These are phyloP conservation scores for Cavenderia fasciculata DNA, from an alignment of 78 protist species.

Conservation along the genomic window DNA sequence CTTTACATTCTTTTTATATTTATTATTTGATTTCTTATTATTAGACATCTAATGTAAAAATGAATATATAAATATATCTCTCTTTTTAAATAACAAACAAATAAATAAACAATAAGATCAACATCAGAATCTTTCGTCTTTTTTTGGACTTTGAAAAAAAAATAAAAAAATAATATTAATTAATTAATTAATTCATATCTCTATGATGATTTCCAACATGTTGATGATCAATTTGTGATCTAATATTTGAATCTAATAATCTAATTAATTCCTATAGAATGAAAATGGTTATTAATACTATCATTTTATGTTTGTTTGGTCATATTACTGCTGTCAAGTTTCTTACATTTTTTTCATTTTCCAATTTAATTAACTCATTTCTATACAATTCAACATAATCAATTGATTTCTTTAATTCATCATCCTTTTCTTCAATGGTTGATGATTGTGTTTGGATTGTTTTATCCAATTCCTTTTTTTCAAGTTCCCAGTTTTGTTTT, in stretches of 20 bases:
- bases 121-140: too few species aligned
- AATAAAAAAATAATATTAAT: too few species aligned
- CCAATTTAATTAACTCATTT: neutral
- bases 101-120: neutral
- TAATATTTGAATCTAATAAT: too few species aligned
- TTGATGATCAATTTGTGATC: too few species aligned
- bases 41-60: neutral
- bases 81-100: neutral
- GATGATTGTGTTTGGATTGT: neutral
- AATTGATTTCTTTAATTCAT: neutral
- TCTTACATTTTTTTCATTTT: constrained; percentile 11
- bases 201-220: too few species aligned
- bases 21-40: too few species aligned
- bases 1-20: constrained; percentile 4
- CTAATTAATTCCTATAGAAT: too few species aligned
- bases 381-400: neutral
- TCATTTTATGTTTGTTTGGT: too few species aligned
- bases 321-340: too few species aligned
- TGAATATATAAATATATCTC: neutral
- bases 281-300: too few species aligned
- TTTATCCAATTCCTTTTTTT: neutral
- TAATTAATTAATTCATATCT: too few species aligned
- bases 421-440: neutral
- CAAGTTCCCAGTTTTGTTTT: neutral
- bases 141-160: too few species aligned